Evolutionary conservation across 1,284 basidiomycete genomes (phyloP), one percentile per base, ranked within the genome.

Genomic region (Apiotrichum mycotoxinovorans): DNA sequence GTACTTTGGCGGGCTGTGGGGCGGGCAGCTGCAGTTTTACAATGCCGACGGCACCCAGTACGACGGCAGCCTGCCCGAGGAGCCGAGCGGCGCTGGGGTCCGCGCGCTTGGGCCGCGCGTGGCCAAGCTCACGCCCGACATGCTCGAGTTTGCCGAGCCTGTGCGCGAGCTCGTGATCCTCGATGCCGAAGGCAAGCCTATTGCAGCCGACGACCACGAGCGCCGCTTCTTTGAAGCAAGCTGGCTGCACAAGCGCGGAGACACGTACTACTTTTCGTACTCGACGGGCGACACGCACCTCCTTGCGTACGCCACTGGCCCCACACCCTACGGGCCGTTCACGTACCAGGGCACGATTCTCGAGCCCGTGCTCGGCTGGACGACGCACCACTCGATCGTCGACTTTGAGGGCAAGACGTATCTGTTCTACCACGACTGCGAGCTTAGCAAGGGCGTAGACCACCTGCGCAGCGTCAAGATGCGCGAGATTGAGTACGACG

Each of bases 1-100:
- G 49, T 72, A 71, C 58, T 70, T 72, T 54, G 70, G 71, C 33
- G 70, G 69, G 0, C 62, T 73, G 27, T 72, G 71, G 69, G 71
- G 70, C 14, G 71, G 71, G 14, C 71, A 73, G 58, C 60, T 73
- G 11, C 69, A 72, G 60, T 63, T 66, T 49, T 71, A 67, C 57
- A 60, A 62, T 27, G 40, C 56, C 2, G 56, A 59, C 23, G 67
- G 66, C 17, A 53, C 51, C 0, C 35, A 49, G n/a, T 72, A 62
- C 52, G 43, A 51, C 30, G 23, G 55, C 34, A 54, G 60, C 27
- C 66, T 60, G 4, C 68, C 68, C 1, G 57, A 68, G 38, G 70
- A 72, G 56, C 69, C 66, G 1, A 34, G 53, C 22, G 70, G 66
- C 2, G 23, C 46, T 7, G 65, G 67, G 18, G 63, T 65, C 14